Base-by-base conservation (phyloP, 2,329 filamentous ascomycete genomes). In the Penicillium glabrum region DNA sequence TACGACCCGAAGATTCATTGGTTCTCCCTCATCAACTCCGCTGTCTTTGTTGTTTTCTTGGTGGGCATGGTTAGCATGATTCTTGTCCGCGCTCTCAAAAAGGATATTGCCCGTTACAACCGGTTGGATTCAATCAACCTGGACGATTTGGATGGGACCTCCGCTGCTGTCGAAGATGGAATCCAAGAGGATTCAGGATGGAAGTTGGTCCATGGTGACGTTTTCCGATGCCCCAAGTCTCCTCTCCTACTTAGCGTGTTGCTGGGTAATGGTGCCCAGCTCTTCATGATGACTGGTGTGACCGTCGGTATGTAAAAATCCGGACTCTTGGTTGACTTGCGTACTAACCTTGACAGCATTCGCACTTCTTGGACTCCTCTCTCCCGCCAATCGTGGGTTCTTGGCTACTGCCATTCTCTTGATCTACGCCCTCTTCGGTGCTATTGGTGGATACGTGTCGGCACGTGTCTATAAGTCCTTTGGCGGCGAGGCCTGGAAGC, bases 1-100 rank as follows among this genome's bases (percentile, higher is more conserved):
- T 96, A 93, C 71, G 93, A 98, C 74, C 93, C 95, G 51, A 96
- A 95, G 80, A 98, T 99, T 67, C 95, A 99, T 75, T 99, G 95
- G 95, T 96, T 98, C 80, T 97, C 93, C 58, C 86, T 99, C 49
- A 90, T 98, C 77, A 96, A 96, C 76, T 97, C 93, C 35, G 90
- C 95, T 49, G 87, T 98, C 45, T 96, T 99, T 60, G 93, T 99
- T 50, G 83, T 96, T 48, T 95, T 98, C 76, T 82, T 98, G 41
- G 88, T 93, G 35, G 85, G 92, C 46, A 96, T 95, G 67, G 95
- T 99, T 61, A 89, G 89, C 75, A 96, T 93, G n/a, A 91, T 98
- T 46, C 82, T 99, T 16, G 81, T 96, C 54, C 86, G 93, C 53
- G 92, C 93, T 1, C 80, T 99, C 57, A 89, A 88, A 75, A 97